A percentile compares a stretch with the other conserved stretches of the same genome.
These are phyloP conservation scores for Rhynchosporium secalis DNA, from an alignment of 2,329 filamentous ascomycete species.

Conservation along the genomic window DNA sequence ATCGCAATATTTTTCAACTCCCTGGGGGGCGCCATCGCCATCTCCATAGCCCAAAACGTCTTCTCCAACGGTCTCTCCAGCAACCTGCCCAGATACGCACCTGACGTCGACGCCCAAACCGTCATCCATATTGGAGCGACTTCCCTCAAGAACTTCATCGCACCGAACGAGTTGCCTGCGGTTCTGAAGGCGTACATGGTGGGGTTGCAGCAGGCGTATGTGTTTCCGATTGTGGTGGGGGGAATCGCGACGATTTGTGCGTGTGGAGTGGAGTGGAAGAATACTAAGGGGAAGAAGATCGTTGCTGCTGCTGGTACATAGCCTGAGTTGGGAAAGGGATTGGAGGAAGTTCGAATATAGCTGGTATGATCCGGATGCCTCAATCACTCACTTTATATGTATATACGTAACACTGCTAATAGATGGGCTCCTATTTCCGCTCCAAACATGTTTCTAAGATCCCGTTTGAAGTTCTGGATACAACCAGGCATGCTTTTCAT, in stretches of 20 bases:
- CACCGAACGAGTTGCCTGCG: conserved; percentile 38
- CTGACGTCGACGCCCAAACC: conserved; percentile 22
- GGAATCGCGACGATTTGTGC: conserved; percentile 34
- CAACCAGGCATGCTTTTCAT: too few species aligned
- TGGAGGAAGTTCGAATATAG: too few species aligned
- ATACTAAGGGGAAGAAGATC: conserved; percentile 39
- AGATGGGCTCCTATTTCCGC: too few species aligned
- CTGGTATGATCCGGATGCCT: too few species aligned
- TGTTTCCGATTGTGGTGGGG: conserved; percentile 37
- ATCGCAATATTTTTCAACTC: conserved; percentile 60
- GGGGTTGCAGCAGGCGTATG: conserved; percentile 32
- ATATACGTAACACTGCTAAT: too few species aligned
- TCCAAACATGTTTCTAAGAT: too few species aligned
- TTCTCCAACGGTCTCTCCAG: conserved; percentile 37
- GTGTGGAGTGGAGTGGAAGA: conserved; percentile 39
- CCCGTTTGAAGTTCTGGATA: too few species aligned
- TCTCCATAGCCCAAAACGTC: conserved; percentile 57
- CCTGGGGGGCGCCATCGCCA: conserved; percentile 58
- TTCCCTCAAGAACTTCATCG: conserved; percentile 42
- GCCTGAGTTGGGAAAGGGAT: background rate
- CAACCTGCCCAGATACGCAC: conserved; percentile 39
- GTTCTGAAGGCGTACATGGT: conserved; percentile 46
- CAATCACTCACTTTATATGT: too few species aligned
- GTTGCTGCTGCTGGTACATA: conserved; percentile 24
- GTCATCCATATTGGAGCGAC: conserved; percentile 49